Conservation (phyloP, 108 stramenopile genomes). For the Nitzschia sp. region DNA sequence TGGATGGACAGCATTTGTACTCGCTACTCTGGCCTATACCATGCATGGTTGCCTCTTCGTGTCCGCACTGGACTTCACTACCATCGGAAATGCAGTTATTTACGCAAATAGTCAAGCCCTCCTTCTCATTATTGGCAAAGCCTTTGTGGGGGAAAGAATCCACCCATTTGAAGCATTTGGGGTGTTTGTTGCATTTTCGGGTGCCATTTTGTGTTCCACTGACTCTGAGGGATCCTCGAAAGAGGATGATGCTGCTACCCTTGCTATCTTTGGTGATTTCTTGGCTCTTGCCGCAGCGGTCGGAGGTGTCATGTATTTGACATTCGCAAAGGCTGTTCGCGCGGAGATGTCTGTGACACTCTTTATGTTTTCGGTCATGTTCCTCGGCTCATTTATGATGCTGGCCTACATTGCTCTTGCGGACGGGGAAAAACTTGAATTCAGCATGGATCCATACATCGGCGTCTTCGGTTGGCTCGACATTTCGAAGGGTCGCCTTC, state of each 20-base stretch:
- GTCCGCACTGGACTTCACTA: constrained; percentile 48
- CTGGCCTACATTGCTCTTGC: constrained; percentile 30
- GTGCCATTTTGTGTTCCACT: constrained; percentile 57
- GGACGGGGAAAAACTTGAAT: constrained; percentile 9
- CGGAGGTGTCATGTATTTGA: constrained; percentile 36
- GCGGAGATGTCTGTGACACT: constrained; percentile 27
- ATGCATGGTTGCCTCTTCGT: constrained; percentile 41
- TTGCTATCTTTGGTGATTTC: constrained; percentile 49
- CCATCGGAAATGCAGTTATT: constrained; percentile 68
- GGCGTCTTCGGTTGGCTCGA: constrained; percentile 60
- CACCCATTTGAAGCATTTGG: constrained; percentile 50
- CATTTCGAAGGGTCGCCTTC: constrained; percentile 44
- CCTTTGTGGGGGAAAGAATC: constrained; percentile 40
- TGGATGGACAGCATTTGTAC: constrained; percentile 45
- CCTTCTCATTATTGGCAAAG: constrained; percentile 50
- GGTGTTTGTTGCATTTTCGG: constrained; percentile 52
- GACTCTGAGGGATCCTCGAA: constrained; percentile 20
- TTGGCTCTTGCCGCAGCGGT: constrained; percentile 43
- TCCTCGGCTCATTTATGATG: constrained; percentile 32
- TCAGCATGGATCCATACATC: constrained; percentile 33
- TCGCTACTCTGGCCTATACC: constrained; percentile 45
- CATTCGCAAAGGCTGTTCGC: constrained; percentile 53
- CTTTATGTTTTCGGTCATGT: constrained; percentile 69
- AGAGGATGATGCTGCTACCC: constrained; percentile 2
- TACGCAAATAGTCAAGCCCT: constrained; percentile 48